phyloP scores from a whole-genome alignment of 306 rosid species.

The Potentilla sterilis region DNA sequence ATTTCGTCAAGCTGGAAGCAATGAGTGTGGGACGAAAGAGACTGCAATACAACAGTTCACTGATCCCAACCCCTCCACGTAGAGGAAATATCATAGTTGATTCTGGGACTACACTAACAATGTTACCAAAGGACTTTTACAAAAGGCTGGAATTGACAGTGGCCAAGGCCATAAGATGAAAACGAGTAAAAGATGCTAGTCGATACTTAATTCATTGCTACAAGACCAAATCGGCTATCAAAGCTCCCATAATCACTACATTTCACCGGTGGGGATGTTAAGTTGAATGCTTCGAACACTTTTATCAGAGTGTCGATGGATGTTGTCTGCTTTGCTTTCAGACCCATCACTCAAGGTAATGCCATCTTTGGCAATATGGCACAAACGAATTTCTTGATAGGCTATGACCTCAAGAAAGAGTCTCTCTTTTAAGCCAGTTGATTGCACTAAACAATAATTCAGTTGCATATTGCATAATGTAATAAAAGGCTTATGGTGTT shows the following conservation, averaged over 20 bases:
- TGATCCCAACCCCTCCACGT: neutral
- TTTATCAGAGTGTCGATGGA: neutral
- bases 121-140: neutral
- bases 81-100: neutral
- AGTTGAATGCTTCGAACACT: neutral
- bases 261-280: neutral
- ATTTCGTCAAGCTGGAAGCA: neutral
- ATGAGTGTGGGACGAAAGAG: conserved; percentile 4
- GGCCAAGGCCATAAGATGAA: neutral
- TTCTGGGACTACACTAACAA: neutral
- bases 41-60: neutral
- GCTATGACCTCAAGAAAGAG: conserved; percentile 31
- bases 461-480: neutral
- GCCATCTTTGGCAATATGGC: conserved; percentile 40
- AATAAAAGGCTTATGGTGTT: too few species aligned
- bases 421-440: conserved; percentile 36
- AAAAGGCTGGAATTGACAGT: neutral
- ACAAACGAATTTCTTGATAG: conserved; percentile 37
- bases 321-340: conserved; percentile 11
- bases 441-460: conserved; percentile 19
- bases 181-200: neutral
- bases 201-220: neutral
- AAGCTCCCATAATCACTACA: neutral
- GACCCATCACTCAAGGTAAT: neutral
- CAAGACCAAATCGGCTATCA: neutral